Evolutionary conservation across 2,329 filamentous ascomycete species (phyloP).

Genomic region (Penicillium vulpinum): DNA sequence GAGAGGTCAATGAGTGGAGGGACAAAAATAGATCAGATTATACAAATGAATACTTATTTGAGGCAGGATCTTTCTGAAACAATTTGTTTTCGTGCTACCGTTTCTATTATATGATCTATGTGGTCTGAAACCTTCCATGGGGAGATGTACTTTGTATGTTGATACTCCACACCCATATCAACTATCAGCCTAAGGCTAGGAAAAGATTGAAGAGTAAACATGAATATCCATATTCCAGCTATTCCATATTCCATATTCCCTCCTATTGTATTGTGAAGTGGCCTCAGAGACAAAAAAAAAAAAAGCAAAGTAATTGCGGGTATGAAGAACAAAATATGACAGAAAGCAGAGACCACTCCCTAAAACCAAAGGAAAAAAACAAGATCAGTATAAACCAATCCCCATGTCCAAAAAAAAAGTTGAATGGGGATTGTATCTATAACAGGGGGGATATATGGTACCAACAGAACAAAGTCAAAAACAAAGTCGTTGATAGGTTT

Average conservation of each 20-base stretch:
- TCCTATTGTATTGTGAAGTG: constrained; percentile 15
- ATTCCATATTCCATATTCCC: constrained; percentile 11
- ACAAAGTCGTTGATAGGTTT: constrained; percentile 15
- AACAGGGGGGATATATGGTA: constrained; percentile 21
- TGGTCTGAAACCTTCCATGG: not conserved
- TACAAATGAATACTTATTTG: too few species aligned
- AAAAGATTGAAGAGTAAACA: not conserved
- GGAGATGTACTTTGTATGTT: not conserved
- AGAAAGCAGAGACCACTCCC: constrained; percentile 19
- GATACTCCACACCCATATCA: not conserved
- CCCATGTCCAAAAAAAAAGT: not conserved
- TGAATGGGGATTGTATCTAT: constrained; percentile 18
- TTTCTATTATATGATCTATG: not conserved
- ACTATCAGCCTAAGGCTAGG: not conserved
- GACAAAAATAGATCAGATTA: constrained; percentile 19
- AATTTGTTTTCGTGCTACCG: not conserved
- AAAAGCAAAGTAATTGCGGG: constrained; percentile 19
- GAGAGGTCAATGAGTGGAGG: constrained; percentile 8
- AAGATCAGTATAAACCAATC: constrained; percentile 3
- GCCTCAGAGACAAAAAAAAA: constrained; percentile 4
- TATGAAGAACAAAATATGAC: constrained; percentile 21
- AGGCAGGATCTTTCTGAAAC: not conserved
- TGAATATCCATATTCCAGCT: not conserved
- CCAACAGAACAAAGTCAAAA: constrained; percentile 16
- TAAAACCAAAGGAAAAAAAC: constrained; percentile 10